These are phyloP conservation scores for Aspergillus sclerotialis DNA, from an alignment of 2,329 filamentous ascomycete species.

Conservation along the genomic window DNA sequence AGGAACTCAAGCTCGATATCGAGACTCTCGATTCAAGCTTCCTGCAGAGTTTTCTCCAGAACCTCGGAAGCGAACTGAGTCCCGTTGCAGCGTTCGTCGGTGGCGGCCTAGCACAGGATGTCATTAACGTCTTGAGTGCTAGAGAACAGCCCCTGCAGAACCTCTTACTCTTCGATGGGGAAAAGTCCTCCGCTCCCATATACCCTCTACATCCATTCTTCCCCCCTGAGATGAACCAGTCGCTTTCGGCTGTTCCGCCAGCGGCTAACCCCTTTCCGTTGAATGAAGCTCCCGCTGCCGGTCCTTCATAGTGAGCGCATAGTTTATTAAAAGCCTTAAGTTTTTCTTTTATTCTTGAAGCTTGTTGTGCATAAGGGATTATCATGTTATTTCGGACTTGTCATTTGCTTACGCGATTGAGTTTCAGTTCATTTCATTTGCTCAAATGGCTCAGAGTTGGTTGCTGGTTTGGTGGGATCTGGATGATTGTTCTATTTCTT, in stretches of 20 bases:
- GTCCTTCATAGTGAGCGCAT: background rate
- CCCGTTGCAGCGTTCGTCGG: constrained; percentile 86
- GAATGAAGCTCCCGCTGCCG: constrained; percentile 7
- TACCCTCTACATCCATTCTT: constrained; percentile 72
- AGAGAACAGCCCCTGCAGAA: constrained; percentile 96
- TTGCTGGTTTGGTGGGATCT: too few relatives aligned
- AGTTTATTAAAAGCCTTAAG: background rate
- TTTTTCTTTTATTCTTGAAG: background rate
- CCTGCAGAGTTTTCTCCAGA: constrained; percentile 77
- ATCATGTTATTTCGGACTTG: background rate
- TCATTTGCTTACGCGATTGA: too few relatives aligned
- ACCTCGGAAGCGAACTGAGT: constrained; percentile 74
- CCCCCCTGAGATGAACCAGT: constrained; percentile 22
- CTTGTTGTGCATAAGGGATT: background rate
- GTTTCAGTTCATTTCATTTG: too few relatives aligned
- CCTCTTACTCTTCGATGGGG: constrained; percentile 84
- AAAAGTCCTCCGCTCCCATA: constrained; percentile 67
- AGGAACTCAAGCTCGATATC: constrained; percentile 61
- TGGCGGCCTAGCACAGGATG: constrained; percentile 86
- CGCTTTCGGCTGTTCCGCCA: constrained; percentile 20
- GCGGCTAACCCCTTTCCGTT: constrained; percentile 20
- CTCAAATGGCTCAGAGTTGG: too few relatives aligned
- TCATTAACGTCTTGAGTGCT: constrained; percentile 89
- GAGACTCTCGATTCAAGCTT: constrained; percentile 65
- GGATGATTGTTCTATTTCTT: too few relatives aligned